Evolutionary conservation across 2,329 filamentous ascomycete genomes (phyloP).

Genomic region (Xylariaceae sp.): DNA sequence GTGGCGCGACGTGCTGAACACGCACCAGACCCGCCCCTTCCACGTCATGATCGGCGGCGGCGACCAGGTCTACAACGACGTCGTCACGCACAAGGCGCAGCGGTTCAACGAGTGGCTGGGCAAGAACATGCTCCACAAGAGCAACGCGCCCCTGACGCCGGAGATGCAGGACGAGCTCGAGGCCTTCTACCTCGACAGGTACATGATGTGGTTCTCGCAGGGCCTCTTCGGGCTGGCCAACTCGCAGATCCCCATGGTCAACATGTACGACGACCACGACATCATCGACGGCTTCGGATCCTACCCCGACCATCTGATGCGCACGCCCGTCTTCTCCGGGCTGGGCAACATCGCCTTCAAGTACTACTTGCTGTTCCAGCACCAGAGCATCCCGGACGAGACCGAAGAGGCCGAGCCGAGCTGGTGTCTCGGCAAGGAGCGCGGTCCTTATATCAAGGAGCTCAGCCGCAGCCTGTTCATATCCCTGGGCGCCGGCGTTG

Average conservation of each 20-base stretch:
- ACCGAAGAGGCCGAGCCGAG: constrained; percentile 80
- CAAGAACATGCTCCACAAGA: constrained; percentile 74
- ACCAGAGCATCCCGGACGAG: constrained; percentile 80
- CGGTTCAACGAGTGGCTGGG: constrained; percentile 80
- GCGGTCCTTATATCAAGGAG: constrained; percentile 87
- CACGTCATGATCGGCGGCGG: constrained; percentile 98
- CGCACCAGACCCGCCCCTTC: constrained; percentile 84
- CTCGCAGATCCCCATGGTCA: constrained; percentile 95
- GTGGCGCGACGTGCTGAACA: constrained; percentile 94
- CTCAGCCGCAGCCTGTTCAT: constrained; percentile 81
- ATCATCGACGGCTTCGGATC: constrained; percentile 90
- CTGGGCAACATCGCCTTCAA: constrained; percentile 92
- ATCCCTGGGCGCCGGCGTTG: constrained; percentile 70
- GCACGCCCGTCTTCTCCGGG: constrained; percentile 80
- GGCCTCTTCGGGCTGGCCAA: constrained; percentile 90
- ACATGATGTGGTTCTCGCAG: constrained; percentile 93
- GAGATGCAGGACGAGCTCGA: constrained; percentile 89
- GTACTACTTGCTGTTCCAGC: constrained; percentile 98
- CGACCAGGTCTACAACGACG: constrained; percentile 95
- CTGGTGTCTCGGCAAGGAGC: constrained; percentile 75
- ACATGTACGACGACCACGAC: constrained; percentile 95
- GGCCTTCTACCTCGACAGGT: constrained; percentile 78
- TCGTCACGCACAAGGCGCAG: constrained; percentile 66
- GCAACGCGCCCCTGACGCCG: constrained; percentile 67
- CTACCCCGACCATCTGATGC: constrained; percentile 89